Conservation (phyloP, 345 rosid genomes). For the Hibiscus tridactylites region DNA sequence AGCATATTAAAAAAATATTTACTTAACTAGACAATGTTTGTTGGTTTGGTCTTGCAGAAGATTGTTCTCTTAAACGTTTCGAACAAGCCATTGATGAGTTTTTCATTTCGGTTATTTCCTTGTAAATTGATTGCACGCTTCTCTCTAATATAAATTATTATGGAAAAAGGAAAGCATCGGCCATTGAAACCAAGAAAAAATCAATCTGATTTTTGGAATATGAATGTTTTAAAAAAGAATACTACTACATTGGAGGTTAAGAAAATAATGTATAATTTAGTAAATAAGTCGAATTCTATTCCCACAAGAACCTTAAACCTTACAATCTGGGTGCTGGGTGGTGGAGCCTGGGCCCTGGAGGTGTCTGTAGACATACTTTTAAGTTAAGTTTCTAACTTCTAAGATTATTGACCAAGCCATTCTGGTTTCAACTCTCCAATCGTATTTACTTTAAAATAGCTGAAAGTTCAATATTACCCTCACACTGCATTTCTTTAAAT, state of each 20-base stretch:
- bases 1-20: no score
- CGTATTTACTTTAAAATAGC: no score
- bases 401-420: not conserved
- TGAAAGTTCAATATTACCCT: no score
- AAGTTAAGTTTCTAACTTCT: not conserved
- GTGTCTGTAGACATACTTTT: not conserved
- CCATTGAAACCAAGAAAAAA: no score
- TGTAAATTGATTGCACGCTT: not conserved
- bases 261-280: no score
- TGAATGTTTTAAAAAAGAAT: no score
- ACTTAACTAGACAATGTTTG: not conserved
- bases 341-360: no score
- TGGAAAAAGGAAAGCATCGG: no score
- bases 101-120: not conserved
- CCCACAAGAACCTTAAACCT: not conserved
- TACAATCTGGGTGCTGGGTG: not conserved
- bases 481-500: no score
- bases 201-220: no score
- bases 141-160: not conserved
- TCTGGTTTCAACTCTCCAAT: not conserved
- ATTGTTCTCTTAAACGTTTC: not conserved
- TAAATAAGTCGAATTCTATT: no score
- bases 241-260: no score
- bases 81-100: not conserved
- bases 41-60: not conserved